Evolutionary conservation across 2,329 filamentous ascomycete genomes (phyloP).

Genomic region (Hypoxylon sp.): DNA sequence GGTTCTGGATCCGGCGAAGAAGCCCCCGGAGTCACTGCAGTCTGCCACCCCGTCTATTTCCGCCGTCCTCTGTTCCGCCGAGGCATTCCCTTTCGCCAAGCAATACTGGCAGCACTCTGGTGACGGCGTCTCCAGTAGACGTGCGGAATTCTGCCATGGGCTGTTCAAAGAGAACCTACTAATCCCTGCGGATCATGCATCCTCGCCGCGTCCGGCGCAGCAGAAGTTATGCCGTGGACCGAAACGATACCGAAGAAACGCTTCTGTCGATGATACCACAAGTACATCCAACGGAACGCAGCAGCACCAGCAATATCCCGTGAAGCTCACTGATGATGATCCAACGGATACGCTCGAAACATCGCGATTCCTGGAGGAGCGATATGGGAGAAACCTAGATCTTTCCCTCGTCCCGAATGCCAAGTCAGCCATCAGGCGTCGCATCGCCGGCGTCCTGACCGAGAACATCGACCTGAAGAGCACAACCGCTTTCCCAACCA

Average conservation of each 20-base stretch:
- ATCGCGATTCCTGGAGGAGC: conserved; percentile 88
- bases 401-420: conserved; percentile 84
- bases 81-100: conserved; percentile 82
- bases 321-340: conserved; percentile 45
- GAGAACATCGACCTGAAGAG: conserved; percentile 76
- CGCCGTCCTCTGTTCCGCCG: conserved; percentile 78
- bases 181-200: conserved; percentile 50
- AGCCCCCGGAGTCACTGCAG: conserved; percentile 66
- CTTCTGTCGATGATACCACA: conserved; percentile 58
- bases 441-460: conserved; percentile 89
- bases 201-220: conserved; percentile 50
- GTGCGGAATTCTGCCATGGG: conserved; percentile 88
- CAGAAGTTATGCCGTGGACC: conserved; percentile 76
- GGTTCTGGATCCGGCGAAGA: conserved; percentile 70
- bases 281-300: conserved; percentile 43
- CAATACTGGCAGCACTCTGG: conserved; percentile 98
- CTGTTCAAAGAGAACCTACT: conserved; percentile 79
- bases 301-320: conserved; percentile 38
- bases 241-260: conserved; percentile 79
- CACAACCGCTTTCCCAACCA: conserved; percentile 67
- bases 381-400: conserved; percentile 92
- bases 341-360: conserved; percentile 73
- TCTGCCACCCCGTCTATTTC: conserved; percentile 73
- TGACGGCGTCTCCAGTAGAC: conserved; percentile 90
- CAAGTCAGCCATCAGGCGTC: conserved; percentile 85